Evolutionary conservation across 768 basidiomycete genomes (phyloP).

Genomic region (Chalciporus piperatus): DNA sequence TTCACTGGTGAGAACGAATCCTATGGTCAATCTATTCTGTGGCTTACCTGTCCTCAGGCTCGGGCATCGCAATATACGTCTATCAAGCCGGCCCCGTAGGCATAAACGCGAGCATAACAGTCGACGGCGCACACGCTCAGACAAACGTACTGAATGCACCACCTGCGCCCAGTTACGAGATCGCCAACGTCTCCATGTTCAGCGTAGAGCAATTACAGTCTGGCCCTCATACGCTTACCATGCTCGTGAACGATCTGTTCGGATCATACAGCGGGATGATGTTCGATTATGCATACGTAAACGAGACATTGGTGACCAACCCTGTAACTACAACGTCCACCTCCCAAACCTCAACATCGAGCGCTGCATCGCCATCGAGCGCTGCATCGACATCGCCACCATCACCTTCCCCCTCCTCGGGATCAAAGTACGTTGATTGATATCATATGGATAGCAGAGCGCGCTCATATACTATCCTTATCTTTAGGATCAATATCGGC

Average conservation of each 20-base stretch:
- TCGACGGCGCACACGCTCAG: constrained; percentile 10
- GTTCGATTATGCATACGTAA: constrained; percentile 25
- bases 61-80: constrained; percentile 23
- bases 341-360: not conserved
- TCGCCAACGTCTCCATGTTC: constrained; percentile 25
- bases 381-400: not conserved
- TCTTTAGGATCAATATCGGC: constrained; percentile 2
- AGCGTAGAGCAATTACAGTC: constrained; percentile 18
- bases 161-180: constrained; percentile 16
- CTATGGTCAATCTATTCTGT: not conserved
- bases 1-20: constrained; percentile 19
- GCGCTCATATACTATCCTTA: not conserved
- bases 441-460: not conserved
- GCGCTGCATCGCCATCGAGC: constrained; percentile 1
- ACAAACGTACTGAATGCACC: constrained; percentile 18
- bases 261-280: constrained; percentile 24
- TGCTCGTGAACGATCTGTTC: constrained; percentile 19
- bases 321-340: not conserved
- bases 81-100: constrained; percentile 25
- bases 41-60: constrained; percentile 11
- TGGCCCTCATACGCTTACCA: constrained; percentile 9
- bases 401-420: not conserved
- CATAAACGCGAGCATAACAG: constrained; percentile 20
- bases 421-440: constrained; percentile 12
- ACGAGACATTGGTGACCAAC: constrained; percentile 14